These are phyloP conservation scores for Termitomyces bulborhizus DNA, from an alignment of 768 basidiomycete species.

Conservation along the genomic window DNA sequence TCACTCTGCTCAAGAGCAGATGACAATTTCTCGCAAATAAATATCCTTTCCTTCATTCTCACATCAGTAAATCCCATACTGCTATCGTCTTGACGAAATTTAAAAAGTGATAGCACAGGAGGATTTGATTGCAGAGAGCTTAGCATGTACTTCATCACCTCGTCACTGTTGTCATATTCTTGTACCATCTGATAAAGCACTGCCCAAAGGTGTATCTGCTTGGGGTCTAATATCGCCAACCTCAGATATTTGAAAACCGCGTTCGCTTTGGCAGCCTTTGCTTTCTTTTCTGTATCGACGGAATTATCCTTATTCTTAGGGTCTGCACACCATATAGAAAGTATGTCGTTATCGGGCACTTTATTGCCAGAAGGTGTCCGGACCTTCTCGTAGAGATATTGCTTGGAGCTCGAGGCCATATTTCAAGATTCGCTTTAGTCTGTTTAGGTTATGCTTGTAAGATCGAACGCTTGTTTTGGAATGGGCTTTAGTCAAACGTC, in stretches of 20 bases:
- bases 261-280: neutral
- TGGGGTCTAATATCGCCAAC: neutral
- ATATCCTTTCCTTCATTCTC: neutral
- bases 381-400: neutral
- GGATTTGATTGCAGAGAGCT: neutral
- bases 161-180: neutral
- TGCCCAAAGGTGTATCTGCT: neutral
- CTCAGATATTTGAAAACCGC: neutral
- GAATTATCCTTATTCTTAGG: neutral
- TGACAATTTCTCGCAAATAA: neutral
- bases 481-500: neutral
- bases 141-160: neutral
- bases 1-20: neutral
- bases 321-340: neutral
- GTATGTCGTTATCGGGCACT: neutral
- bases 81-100: neutral
- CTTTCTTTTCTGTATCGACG: neutral
- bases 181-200: neutral
- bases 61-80: neutral
- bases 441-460: neutral
- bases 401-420: neutral
- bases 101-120: neutral
- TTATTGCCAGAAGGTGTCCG: neutral
- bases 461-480: neutral
- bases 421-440: neutral